Evolutionary conservation across 2,329 filamentous ascomycete species (phyloP).

Genomic region (Dactylonectria estremocensis): DNA sequence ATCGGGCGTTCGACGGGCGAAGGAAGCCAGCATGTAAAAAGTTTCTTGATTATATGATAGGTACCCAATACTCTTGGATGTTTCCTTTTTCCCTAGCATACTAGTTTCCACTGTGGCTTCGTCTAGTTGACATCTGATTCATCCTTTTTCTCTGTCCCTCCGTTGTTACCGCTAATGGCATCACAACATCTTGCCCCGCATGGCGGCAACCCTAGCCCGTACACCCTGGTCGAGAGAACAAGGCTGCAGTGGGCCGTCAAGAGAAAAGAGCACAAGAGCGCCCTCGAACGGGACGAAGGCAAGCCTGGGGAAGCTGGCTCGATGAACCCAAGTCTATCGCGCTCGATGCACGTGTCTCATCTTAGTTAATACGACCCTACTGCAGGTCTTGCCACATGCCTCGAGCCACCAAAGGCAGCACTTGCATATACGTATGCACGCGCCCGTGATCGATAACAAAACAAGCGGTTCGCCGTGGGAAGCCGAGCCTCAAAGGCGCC

Average conservation of each 20-base stretch:
- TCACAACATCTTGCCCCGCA: constrained; percentile 9
- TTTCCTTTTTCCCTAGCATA: not conserved
- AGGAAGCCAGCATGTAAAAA: constrained; percentile 31
- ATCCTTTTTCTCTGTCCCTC: not conserved
- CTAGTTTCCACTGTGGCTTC: not conserved
- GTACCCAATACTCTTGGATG: not conserved
- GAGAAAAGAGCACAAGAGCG: not conserved
- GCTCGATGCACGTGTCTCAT: constrained; percentile 12
- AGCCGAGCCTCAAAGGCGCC: constrained; percentile 4
- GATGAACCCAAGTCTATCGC: not conserved
- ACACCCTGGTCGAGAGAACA: not conserved
- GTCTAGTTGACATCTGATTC: constrained; percentile 8
- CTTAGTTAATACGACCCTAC: constrained; percentile 12
- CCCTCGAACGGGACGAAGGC: not conserved
- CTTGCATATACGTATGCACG: constrained; percentile 4
- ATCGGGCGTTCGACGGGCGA: constrained; percentile 28
- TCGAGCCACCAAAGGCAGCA: not conserved
- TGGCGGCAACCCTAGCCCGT: not conserved
- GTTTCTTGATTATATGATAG: constrained; percentile 9
- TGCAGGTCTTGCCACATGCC: constrained; percentile 21
- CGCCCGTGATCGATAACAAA: constrained; percentile 7
- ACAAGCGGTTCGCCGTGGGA: not conserved
- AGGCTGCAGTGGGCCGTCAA: constrained; percentile 7
- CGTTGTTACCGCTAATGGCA: not conserved
- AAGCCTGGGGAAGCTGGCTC: not conserved